These are phyloP conservation scores for Seiridium cupressi DNA, from an alignment of 2,329 filamentous ascomycete genomes.

Conservation along the genomic window DNA sequence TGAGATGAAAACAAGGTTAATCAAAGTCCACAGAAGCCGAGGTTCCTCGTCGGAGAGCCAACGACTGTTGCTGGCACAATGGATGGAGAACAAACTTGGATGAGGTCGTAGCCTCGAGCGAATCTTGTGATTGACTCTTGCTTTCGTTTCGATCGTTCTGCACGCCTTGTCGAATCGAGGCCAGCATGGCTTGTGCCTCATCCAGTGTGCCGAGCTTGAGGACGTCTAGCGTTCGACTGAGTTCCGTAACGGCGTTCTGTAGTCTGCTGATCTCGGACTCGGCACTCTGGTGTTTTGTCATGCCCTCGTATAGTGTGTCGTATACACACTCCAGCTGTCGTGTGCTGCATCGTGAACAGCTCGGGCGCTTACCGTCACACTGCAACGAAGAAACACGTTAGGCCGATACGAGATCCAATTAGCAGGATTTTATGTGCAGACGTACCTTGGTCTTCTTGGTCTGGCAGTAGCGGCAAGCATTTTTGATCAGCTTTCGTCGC, in stretches of 20 bases:
- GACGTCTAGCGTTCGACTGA: not conserved
- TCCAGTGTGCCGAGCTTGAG: not conserved
- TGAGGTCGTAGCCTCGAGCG: not conserved
- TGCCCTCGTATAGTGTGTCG: not conserved
- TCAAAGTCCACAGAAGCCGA: too few species aligned
- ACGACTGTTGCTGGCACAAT: too few species aligned
- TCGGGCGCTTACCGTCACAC: conserved; percentile 5
- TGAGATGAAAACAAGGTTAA: not conserved
- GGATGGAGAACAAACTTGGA: not conserved
- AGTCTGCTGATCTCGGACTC: not conserved
- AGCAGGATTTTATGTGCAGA: not conserved
- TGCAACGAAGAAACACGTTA: not conserved
- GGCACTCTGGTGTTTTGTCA: conserved; percentile 4
- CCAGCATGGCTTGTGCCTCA: not conserved
- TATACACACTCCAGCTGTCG: not conserved
- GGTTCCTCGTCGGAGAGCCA: too few species aligned
- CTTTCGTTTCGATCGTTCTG: not conserved
- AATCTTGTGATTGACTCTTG: not conserved
- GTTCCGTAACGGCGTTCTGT: not conserved
- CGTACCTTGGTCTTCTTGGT: conserved; percentile 6
- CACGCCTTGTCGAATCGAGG: not conserved
- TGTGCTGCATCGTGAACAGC: not conserved
- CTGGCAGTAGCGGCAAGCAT: not conserved
- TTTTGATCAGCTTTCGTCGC: not conserved
- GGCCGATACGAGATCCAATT: not conserved